These are phyloP conservation scores for Xanthoceras sorbifolium DNA, from an alignment of 345 rosid genomes.

Conservation along the genomic window DNA sequence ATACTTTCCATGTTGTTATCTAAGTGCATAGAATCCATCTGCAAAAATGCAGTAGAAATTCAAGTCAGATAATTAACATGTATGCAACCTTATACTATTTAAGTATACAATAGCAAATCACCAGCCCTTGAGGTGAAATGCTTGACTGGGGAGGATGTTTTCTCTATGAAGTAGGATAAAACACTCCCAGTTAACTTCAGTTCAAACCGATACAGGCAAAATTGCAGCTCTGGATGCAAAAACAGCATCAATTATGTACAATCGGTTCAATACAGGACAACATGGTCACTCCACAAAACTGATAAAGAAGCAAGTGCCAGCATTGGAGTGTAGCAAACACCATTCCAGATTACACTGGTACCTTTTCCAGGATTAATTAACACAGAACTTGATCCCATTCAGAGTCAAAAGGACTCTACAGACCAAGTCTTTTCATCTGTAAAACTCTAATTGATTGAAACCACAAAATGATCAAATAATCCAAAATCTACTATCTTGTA, in stretches of 20 bases:
- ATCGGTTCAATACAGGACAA: neutral
- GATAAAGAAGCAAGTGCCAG: neutral
- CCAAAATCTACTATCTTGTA: neutral
- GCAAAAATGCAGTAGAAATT: slow-evolving; percentile 12
- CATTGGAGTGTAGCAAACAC: neutral
- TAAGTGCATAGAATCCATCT: slow-evolving; percentile 40
- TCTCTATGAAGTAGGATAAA: neutral
- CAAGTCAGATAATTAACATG: neutral
- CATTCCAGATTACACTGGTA: neutral
- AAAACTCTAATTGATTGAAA: neutral
- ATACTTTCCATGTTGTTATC: slow-evolving; percentile 37
- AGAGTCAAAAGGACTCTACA: neutral
- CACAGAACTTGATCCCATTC: neutral
- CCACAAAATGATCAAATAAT: neutral
- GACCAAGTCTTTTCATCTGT: neutral
- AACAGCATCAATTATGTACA: neutral
- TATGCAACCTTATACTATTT: neutral
- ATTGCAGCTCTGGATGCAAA: neutral
- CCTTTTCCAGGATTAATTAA: neutral
- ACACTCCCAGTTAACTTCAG: neutral
- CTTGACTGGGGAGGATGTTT: neutral
- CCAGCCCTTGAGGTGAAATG: neutral
- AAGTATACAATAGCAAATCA: neutral
- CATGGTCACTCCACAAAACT: neutral
- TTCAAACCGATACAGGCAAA: neutral